Conservation (phyloP, 768 basidiomycete genomes). For the Boletus rufocinnamomeus region DNA sequence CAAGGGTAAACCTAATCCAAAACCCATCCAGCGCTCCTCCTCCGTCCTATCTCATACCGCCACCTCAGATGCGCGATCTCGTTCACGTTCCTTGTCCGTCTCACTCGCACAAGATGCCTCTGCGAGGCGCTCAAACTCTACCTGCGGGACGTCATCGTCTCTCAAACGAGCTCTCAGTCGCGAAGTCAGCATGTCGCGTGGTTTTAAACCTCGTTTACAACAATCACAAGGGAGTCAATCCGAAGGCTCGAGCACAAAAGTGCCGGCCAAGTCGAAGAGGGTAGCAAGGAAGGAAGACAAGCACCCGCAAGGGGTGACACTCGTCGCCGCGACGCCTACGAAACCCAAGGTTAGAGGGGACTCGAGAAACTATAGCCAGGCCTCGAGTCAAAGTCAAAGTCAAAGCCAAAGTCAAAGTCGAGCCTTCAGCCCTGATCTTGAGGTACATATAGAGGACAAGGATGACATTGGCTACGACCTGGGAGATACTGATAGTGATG, state of each 20-base stretch:
- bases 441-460: background rate
- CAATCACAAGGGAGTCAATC: slow-evolving; percentile 16
- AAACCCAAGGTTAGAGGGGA: slow-evolving; percentile 34
- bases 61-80: slow-evolving; percentile 38
- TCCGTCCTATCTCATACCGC: slow-evolving; percentile 20
- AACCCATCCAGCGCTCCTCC: slow-evolving; percentile 28
- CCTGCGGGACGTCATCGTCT: slow-evolving; percentile 36
- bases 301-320: slow-evolving; percentile 27
- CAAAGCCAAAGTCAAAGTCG: slow-evolving; percentile 15
- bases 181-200: slow-evolving; percentile 77
- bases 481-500: slow-evolving; percentile 10
- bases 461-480: background rate
- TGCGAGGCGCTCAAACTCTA: slow-evolving; percentile 35
- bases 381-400: slow-evolving; percentile 13
- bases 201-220: slow-evolving; percentile 52
- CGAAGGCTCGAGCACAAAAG: slow-evolving; percentile 20
- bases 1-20: slow-evolving; percentile 11
- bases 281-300: slow-evolving; percentile 10
- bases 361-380: slow-evolving; percentile 6
- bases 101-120: slow-evolving; percentile 66
- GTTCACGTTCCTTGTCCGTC: slow-evolving; percentile 67
- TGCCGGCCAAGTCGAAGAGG: slow-evolving; percentile 9
- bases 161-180: slow-evolving; percentile 62
- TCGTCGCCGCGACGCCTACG: slow-evolving; percentile 59
- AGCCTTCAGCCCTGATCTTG: slow-evolving; percentile 6